Conservation (phyloP, 202 grass and related monocot genomes). For the Cymbopogon flexuosus region DNA sequence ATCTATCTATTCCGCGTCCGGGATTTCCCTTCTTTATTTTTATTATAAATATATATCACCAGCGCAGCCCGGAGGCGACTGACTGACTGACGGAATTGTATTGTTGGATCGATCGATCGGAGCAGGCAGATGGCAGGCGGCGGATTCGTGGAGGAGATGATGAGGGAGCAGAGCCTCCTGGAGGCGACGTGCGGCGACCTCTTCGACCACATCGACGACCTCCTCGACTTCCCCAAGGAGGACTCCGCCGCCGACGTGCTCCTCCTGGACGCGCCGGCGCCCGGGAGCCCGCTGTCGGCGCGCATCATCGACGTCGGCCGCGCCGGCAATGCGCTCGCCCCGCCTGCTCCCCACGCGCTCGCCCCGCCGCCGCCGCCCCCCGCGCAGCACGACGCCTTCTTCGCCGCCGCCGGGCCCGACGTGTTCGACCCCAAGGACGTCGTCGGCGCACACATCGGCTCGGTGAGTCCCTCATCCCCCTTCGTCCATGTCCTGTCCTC, state of each 20-base stretch:
- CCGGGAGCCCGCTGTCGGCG: conserved; percentile 34
- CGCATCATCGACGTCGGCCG: conserved; percentile 35
- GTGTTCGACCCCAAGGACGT: conserved; percentile 37
- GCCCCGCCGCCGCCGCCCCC: not conserved
- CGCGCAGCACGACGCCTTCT: not conserved
- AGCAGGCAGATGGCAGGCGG: conserved; percentile 36
- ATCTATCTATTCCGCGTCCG: not conserved
- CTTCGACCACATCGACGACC: conserved; percentile 82
- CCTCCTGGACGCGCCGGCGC: conserved; percentile 43
- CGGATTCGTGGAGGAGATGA: conserved; percentile 52
- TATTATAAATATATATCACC: not conserved
- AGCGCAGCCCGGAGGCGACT: not conserved
- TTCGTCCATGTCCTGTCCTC: not conserved
- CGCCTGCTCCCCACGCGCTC: not conserved
- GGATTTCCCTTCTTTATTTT: not conserved
- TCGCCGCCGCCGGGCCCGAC: conserved; percentile 3
- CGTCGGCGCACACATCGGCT: conserved; percentile 39
- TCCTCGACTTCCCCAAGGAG: conserved; percentile 74
- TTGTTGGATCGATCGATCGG: not conserved
- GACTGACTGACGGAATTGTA: not conserved
- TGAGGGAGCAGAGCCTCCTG: conserved; percentile 56
- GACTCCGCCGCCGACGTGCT: conserved; percentile 54
- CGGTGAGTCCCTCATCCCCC: conserved; percentile 39
- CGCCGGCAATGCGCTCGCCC: not conserved
- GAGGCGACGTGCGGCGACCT: conserved; percentile 63